Percentiles rank a stretch among this genome's conserved stretches.
phyloP scores from a whole-genome alignment of 208 protist genomes.

The Trypanosoma brucei region DNA sequence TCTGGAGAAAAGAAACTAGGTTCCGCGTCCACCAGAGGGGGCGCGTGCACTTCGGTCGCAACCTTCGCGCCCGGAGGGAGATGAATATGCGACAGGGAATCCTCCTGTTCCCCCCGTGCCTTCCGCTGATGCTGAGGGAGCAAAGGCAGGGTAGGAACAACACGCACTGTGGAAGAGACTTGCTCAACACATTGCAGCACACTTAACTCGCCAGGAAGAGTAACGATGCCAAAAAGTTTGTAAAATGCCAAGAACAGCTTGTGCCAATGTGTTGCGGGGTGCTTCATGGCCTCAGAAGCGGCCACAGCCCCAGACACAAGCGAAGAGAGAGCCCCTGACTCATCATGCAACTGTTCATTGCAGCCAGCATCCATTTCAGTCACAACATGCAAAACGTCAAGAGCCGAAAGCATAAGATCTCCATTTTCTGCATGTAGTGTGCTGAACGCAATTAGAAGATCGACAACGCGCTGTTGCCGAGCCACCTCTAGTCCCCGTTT shows the following conservation, averaged over 20 bases:
- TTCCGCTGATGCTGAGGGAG: not conserved
- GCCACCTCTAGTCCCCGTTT: constrained; percentile 14
- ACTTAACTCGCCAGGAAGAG: constrained; percentile 29
- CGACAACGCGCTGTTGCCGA: constrained; percentile 12
- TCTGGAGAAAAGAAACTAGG: constrained; percentile 64
- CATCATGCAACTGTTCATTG: constrained; percentile 17
- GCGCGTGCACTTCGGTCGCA: not conserved
- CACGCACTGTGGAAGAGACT: not conserved
- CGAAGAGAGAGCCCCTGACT: constrained; percentile 30
- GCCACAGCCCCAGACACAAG: constrained; percentile 42
- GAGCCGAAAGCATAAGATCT: constrained; percentile 16
- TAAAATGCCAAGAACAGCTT: constrained; percentile 43
- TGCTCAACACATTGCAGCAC: not conserved
- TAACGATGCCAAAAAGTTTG: constrained; percentile 46
- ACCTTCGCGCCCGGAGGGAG: not conserved
- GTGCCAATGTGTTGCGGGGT: constrained; percentile 45
- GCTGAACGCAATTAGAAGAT: constrained; percentile 10
- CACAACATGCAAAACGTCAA: constrained; percentile 17
- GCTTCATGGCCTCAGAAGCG: constrained; percentile 20
- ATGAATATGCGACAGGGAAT: not conserved
- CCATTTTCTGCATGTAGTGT: constrained; percentile 1
- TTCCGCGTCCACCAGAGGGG: constrained; percentile 46
- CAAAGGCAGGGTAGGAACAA: constrained; percentile 1
- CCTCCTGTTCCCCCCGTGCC: not conserved
- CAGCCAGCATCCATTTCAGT: constrained; percentile 13